phyloP scores from a whole-genome alignment of 805 yeast species.

The Komagataella pseudopastoris region DNA sequence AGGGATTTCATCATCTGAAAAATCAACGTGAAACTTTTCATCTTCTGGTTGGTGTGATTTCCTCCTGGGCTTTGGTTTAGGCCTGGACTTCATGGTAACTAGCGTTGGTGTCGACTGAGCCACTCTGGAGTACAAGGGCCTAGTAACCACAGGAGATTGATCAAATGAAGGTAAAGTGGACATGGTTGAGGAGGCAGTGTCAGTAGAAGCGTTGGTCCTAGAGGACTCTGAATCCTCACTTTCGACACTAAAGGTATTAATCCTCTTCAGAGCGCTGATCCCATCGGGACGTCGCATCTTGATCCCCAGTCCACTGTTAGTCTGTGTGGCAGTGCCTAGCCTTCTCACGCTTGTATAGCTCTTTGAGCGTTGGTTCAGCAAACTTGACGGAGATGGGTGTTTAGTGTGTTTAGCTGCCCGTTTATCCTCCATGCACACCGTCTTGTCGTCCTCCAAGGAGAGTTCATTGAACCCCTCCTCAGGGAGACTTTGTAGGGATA shows the following conservation, averaged over 20 bases:
- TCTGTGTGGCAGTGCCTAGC: not conserved
- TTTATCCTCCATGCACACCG: conserved; percentile 20
- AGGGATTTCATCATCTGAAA: conserved; percentile 20
- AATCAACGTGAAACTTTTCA: not conserved
- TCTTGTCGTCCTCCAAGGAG: conserved; percentile 11
- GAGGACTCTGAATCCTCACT: not conserved
- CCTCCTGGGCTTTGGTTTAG: not conserved
- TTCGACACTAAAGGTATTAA: not conserved
- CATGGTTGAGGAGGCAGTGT: not conserved
- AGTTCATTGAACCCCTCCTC: conserved; percentile 22
- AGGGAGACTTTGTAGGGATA: conserved; percentile 26
- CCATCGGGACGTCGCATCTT: not conserved
- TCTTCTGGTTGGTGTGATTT: not conserved
- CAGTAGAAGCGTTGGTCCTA: not conserved
- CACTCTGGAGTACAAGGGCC: not conserved
- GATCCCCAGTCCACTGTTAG: not conserved
- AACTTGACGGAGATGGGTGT: not conserved
- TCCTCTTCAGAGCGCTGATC: not conserved
- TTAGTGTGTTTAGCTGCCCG: conserved; percentile 21
- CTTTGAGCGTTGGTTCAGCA: not conserved
- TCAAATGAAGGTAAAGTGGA: not conserved
- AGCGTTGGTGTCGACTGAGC: not conserved
- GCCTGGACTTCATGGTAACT: not conserved
- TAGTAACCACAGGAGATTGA: not conserved
- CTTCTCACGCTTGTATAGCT: not conserved